phyloP scores from a whole-genome alignment of 805 yeast species.

The Wickerhamiella australiensis region DNA sequence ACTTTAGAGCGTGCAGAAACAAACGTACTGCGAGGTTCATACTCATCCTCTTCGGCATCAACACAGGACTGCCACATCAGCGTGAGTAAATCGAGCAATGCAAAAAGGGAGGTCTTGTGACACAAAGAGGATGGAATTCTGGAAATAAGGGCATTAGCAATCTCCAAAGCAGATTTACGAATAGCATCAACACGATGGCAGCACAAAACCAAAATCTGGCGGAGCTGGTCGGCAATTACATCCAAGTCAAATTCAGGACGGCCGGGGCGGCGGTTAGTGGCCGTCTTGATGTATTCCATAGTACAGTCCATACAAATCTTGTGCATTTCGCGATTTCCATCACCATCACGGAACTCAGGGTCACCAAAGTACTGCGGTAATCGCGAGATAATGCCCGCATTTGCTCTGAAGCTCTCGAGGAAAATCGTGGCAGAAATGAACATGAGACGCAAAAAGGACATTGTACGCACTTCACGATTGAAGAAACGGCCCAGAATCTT shows the following conservation, averaged over 20 bases:
- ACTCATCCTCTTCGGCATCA: conserved; percentile 74
- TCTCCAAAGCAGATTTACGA: conserved; percentile 67
- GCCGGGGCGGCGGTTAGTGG: conserved; percentile 40
- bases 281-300: conserved; percentile 39
- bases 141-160: conserved; percentile 55
- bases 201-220: conserved; percentile 51
- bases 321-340: conserved; percentile 56
- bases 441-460: conserved; percentile 43
- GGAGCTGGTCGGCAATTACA: conserved; percentile 54
- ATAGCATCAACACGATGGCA: conserved; percentile 66
- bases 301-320: conserved; percentile 50
- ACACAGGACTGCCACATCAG: conserved; percentile 65
- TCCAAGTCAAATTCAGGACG: conserved; percentile 45
- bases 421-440: conserved; percentile 73
- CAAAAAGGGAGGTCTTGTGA: conserved; percentile 56
- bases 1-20: conserved; percentile 36
- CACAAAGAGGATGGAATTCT: conserved; percentile 70
- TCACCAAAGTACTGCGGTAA: conserved; percentile 71
- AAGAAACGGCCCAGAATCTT: conserved; percentile 35
- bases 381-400: conserved; percentile 71
- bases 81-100: conserved; percentile 69
- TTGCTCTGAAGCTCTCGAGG: conserved; percentile 67
- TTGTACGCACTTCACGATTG: conserved; percentile 29
- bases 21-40: conserved; percentile 70
- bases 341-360: conserved; percentile 58